Evolutionary conservation across 805 yeast species (phyloP), one percentile per base, ranked within the genome.

Genomic region (Kazachstania kunashirensis): DNA sequence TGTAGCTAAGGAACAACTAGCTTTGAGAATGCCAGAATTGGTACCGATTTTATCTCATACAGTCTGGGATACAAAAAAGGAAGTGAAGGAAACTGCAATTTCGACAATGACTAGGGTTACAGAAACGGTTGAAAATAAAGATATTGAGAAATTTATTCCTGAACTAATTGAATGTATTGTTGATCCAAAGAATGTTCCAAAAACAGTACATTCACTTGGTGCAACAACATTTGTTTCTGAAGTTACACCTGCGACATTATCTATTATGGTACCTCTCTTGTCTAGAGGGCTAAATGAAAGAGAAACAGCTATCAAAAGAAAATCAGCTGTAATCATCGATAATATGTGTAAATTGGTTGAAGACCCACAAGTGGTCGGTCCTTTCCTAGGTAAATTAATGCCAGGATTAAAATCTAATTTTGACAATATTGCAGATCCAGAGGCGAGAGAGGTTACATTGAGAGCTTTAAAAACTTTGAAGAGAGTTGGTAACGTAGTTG

Each of bases 301-400:
- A 76, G 96, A 89, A 62, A 89, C 97, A 53, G 74, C 96, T 56
- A 88, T 88, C 77, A 89, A 89, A 82, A 85, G 97, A 78, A 89
- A 89, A 79, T 80, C 96, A 62, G 97, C 97, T 53, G 97, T 89
- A 66, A 89, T 89, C 68, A 81, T 88, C 60, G 97, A 89, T 71
- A 89, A 89, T 92, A 89, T 89, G 97, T 89, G 96, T 82, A 89
- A 89, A 73, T 83, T 89, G 69, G 97, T 89, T 71, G 97, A 89
- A 63, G 97, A 89, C 67, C 97, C 97, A 55, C 96, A 89, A 73
- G 89, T 89, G 63, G 94, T 89, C 71, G 97, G 96, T 73, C 97
- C 97, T 51, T 89, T 89, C 82, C 71, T 89, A 80, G 70, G 72
- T 68, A 81, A 79, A 65, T 77, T 89, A 61, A 81, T 84, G 75